Conservation (phyloP, 1,139 yeast species). For the Debaryomycetaceae sp. region DNA sequence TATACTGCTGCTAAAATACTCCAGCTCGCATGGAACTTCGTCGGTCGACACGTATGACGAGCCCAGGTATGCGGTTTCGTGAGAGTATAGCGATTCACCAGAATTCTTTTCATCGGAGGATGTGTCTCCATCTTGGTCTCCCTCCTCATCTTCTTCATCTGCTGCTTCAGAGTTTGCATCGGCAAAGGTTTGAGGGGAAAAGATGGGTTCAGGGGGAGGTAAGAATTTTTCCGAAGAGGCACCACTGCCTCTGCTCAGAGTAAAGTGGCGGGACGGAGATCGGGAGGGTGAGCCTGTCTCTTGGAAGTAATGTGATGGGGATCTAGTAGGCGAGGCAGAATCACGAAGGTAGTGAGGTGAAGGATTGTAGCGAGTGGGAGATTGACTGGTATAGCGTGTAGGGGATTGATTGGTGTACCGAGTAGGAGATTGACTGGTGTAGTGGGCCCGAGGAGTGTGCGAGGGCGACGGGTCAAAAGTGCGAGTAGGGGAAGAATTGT, state of each 20-base stretch:
- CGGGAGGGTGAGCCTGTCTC: no score
- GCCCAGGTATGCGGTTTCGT: slow-evolving; percentile 28
- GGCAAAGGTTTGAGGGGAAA: slow-evolving; percentile 51
- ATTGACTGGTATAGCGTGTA: no score
- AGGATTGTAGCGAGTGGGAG: no score
- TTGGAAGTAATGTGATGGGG: no score
- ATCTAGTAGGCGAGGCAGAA: no score
- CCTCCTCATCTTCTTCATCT: slow-evolving; percentile 9
- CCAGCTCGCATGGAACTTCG: slow-evolving; percentile 11
- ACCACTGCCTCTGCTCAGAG: background rate
- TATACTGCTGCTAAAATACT: slow-evolving; percentile 33
- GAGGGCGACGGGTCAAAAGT: no score
- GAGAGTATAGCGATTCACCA: slow-evolving; percentile 24
- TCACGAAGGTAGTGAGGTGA: no score
- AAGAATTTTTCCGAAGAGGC: slow-evolving; percentile 28
- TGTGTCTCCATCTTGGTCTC: slow-evolving; percentile 23
- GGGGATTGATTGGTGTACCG: no score
- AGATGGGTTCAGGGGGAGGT: slow-evolving; percentile 57
- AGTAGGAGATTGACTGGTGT: no score
- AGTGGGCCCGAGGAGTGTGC: no score
- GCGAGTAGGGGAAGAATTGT: no score
- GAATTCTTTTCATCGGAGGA: slow-evolving; percentile 30
- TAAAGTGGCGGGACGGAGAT: no score
- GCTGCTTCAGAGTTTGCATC: slow-evolving; percentile 36
- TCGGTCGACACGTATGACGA: slow-evolving; percentile 14